These are phyloP conservation scores for Reticulascus tulasneorum DNA, from an alignment of 2,329 filamentous ascomycete species.

Conservation along the genomic window DNA sequence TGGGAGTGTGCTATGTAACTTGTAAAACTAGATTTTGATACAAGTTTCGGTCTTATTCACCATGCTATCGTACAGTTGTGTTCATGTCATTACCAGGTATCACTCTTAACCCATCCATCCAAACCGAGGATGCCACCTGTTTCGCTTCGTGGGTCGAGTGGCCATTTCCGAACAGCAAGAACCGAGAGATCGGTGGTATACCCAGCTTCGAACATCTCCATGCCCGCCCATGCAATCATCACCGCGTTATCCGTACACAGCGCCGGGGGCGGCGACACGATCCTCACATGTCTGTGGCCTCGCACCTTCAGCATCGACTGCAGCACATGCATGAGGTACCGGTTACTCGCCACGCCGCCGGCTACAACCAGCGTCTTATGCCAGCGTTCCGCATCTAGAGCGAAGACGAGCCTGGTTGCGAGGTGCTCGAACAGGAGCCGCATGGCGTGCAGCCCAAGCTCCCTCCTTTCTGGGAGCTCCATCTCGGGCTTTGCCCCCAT, in stretches of 20 bases:
- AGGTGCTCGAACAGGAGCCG: constrained; percentile 84
- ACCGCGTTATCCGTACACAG: constrained; percentile 94
- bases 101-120: constrained; percentile 37
- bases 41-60: constrained; percentile 12
- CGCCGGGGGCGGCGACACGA: constrained; percentile 70
- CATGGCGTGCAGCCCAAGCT: constrained; percentile 72
- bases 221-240: constrained; percentile 93
- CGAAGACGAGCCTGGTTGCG: constrained; percentile 67
- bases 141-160: constrained; percentile 58
- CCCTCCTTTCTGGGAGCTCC: constrained; percentile 56
- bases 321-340: constrained; percentile 68
- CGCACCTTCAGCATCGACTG: constrained; percentile 56
- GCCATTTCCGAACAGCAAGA: constrained; percentile 65
- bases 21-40: constrained; percentile 17
- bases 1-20: constrained; percentile 11
- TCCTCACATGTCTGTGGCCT: constrained; percentile 55
- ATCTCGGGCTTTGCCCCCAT: constrained; percentile 37
- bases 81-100: constrained; percentile 7
- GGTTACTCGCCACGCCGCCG: constrained; percentile 86
- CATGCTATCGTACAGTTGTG: background rate
- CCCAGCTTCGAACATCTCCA: constrained; percentile 86
- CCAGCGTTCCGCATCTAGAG: constrained; percentile 39
- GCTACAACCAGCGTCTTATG: constrained; percentile 71
- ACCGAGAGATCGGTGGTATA: constrained; percentile 61
- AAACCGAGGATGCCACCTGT: constrained; percentile 67